Evolutionary conservation across 345 rosid genomes (phyloP).

Genomic region (Brassica cretica): DNA sequence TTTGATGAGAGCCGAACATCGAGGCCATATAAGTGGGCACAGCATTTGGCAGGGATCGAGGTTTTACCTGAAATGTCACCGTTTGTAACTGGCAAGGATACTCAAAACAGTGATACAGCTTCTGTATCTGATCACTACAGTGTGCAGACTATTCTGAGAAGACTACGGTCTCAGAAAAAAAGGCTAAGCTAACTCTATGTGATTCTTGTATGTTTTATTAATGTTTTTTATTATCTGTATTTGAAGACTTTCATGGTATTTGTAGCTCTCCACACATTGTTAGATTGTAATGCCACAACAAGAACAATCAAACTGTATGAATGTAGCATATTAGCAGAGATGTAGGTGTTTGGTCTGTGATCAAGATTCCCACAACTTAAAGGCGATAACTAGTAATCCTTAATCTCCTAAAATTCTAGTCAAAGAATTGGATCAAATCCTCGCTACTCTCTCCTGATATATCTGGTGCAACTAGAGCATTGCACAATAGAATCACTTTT

Average conservation of each 20-base stretch:
- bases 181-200: constrained; percentile 66
- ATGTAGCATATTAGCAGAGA: background rate
- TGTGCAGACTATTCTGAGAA: constrained; percentile 69
- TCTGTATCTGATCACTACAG: constrained; percentile 64
- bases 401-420: background rate
- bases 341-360: background rate
- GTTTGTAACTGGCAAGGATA: constrained; percentile 52
- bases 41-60: constrained; percentile 90
- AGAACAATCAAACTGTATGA: background rate
- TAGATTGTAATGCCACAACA: background rate
- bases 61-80: constrained; percentile 87
- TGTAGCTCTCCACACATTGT: background rate
- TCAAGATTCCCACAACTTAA: background rate
- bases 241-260: background rate
- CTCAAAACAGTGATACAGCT: constrained; percentile 47
- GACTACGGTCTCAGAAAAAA: constrained; percentile 63
- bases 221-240: constrained; percentile 26
- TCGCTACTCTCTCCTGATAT: background rate
- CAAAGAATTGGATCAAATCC: background rate
- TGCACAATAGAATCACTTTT: background rate
- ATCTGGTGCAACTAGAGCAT: background rate
- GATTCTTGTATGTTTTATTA: constrained; percentile 43
- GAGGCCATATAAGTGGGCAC: constrained; percentile 94
- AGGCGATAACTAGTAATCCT: background rate
- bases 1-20: constrained; percentile 66